A percentile compares a stretch with the other conserved stretches of the same genome.
These are phyloP conservation scores for Penicillium pulvis DNA, from an alignment of 495 filamentous ascomycete genomes.

Conservation along the genomic window DNA sequence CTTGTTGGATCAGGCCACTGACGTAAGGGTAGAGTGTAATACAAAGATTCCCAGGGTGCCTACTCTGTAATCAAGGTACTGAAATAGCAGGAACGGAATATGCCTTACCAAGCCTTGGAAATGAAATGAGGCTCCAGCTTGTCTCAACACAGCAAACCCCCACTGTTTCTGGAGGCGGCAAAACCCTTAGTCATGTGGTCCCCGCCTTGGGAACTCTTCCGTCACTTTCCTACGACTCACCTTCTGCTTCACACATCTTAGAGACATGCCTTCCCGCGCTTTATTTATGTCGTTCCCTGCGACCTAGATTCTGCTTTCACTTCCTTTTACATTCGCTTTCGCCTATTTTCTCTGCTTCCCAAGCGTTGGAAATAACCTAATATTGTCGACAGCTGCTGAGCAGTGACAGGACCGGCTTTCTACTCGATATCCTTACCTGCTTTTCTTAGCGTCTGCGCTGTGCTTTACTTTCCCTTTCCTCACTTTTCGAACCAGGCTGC, in stretches of 20 bases:
- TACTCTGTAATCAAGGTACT: not conserved
- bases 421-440: slow-evolving; percentile 16
- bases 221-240: slow-evolving; percentile 16
- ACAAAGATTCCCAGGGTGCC: not conserved
- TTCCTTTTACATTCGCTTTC: slow-evolving; percentile 15
- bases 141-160: slow-evolving; percentile 9
- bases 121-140: not conserved
- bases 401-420: slow-evolving; percentile 33
- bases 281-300: slow-evolving; percentile 10
- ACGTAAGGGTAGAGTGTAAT: not conserved
- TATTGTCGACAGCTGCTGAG: slow-evolving; percentile 35
- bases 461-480: slow-evolving; percentile 21
- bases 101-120: not conserved
- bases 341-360: slow-evolving; percentile 19
- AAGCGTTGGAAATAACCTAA: slow-evolving; percentile 19
- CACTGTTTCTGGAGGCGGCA: slow-evolving; percentile 22
- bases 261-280: slow-evolving; percentile 2
- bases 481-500: slow-evolving; percentile 39
- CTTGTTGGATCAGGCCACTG: not conserved
- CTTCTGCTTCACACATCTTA: slow-evolving; percentile 10
- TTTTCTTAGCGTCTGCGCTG: slow-evolving; percentile 20
- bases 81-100: not conserved
- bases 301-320: slow-evolving; percentile 18
- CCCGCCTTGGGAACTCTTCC: slow-evolving; percentile 15
- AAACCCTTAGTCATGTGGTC: slow-evolving; percentile 27